These are phyloP conservation scores for Aspergillus fijiensis DNA, from an alignment of 2,329 filamentous ascomycete species.

Conservation along the genomic window DNA sequence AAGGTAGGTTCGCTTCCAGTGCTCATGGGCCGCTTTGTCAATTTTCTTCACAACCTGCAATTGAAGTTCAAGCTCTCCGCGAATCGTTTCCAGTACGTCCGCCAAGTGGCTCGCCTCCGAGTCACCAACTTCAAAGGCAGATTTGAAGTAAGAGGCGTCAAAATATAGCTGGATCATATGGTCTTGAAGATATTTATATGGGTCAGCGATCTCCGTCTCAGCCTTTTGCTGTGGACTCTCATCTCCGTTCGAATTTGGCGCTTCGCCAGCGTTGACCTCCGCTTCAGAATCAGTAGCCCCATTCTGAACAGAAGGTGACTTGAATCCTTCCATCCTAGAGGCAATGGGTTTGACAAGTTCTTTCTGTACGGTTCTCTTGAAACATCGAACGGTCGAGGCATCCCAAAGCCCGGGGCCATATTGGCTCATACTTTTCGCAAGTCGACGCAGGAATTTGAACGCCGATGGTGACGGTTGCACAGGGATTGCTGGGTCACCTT, in stretches of 20 bases:
- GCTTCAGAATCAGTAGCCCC: neutral
- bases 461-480: conserved; percentile 72
- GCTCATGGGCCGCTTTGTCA: conserved; percentile 65
- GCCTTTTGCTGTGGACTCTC: neutral
- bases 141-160: conserved; percentile 35
- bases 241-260: conserved; percentile 10
- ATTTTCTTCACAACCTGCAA: conserved; percentile 55
- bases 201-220: conserved; percentile 1
- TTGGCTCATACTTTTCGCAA: conserved; percentile 67
- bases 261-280: conserved; percentile 1
- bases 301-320: conserved; percentile 4
- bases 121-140: conserved; percentile 24
- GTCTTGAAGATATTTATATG: conserved; percentile 26
- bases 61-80: conserved; percentile 51
- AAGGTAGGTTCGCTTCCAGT: conserved; percentile 79
- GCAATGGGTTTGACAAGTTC: conserved; percentile 44
- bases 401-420: conserved; percentile 81
- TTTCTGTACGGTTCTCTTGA: conserved; percentile 61
- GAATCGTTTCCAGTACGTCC: conserved; percentile 47
- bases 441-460: conserved; percentile 68
- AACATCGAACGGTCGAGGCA: conserved; percentile 58
- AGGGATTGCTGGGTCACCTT: conserved; percentile 72
- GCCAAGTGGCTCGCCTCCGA: conserved; percentile 38
- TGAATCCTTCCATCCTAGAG: conserved; percentile 25
- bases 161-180: conserved; percentile 41